Conservation (phyloP, 441 rosid species). For the Rhodomyrtus psidioides region DNA sequence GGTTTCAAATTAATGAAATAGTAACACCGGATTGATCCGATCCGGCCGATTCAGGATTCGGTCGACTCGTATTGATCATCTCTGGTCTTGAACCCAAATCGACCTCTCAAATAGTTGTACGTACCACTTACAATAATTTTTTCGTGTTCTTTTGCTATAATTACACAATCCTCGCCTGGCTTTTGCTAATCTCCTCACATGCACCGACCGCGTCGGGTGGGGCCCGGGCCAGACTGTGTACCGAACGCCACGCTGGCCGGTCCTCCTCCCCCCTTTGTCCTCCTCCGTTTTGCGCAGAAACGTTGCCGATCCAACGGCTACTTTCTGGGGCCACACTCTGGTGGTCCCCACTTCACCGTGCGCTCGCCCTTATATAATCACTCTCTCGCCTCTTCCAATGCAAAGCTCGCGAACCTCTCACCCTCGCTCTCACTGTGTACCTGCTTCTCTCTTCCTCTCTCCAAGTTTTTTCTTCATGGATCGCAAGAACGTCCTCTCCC, state of each 20-base stretch:
- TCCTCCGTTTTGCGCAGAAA: neutral
- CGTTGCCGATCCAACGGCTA: neutral
- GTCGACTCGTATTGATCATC: too few species aligned
- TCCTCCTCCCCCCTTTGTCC: neutral
- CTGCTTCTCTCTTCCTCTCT: neutral
- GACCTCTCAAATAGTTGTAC: too few species aligned
- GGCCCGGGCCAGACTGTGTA: neutral
- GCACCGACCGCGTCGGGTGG: neutral
- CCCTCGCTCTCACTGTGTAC: neutral
- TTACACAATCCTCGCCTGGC: neutral
- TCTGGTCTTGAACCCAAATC: too few species aligned
- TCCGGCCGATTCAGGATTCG: too few species aligned
- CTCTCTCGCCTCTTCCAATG: neutral
- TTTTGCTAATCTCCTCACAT: neutral
- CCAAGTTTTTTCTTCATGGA: slow-evolving; percentile 26
- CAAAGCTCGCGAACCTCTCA: neutral
- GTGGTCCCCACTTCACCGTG: neutral
- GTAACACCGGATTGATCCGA: too few species aligned
- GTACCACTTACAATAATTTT: too few species aligned
- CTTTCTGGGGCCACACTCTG: neutral
- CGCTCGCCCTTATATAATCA: neutral
- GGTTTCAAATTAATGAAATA: too few species aligned
- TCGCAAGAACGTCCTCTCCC: slow-evolving; percentile 22
- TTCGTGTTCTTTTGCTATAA: neutral
- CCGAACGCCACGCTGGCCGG: neutral